phyloP scores from a whole-genome alignment of 1,284 basidiomycete species.

The Filobasidium uniguttulatum region DNA sequence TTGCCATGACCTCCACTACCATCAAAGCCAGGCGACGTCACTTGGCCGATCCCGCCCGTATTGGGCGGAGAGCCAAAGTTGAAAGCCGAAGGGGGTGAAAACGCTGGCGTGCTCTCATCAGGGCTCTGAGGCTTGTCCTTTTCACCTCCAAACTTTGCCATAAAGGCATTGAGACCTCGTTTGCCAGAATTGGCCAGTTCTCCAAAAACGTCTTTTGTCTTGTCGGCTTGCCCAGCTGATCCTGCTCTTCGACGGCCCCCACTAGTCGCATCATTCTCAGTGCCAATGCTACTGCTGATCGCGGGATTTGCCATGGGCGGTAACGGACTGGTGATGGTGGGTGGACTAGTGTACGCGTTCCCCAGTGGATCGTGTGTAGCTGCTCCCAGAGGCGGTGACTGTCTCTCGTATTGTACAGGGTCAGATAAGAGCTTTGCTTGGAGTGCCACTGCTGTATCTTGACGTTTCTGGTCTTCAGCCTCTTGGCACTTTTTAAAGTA shows the following conservation, averaged over 20 bases:
- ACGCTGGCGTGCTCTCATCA: constrained; percentile 1
- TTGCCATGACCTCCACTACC: not conserved
- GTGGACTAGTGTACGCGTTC: constrained; percentile 21
- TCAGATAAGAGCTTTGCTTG: constrained; percentile 34
- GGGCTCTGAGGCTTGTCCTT: constrained; percentile 19
- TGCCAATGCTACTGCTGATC: not conserved
- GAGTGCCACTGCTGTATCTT: constrained; percentile 33
- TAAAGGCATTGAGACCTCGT: constrained; percentile 34
- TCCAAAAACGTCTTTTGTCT: constrained; percentile 33
- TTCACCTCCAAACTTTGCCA: constrained; percentile 31
- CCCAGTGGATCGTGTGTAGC: constrained; percentile 2
- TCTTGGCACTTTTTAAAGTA: constrained; percentile 71
- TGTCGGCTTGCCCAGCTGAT: constrained; percentile 17
- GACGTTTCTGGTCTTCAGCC: constrained; percentile 44
- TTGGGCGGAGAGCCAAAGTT: not conserved
- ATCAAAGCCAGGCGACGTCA: not conserved
- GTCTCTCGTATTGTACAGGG: constrained; percentile 15
- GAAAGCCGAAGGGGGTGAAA: not conserved
- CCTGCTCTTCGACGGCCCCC: constrained; percentile 15
- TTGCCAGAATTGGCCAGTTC: constrained; percentile 34
- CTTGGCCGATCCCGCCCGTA: not conserved
- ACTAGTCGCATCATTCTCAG: not conserved
- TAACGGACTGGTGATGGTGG: constrained; percentile 17
- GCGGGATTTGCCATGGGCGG: constrained; percentile 17
- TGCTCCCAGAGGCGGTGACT: constrained; percentile 5